Evolutionary conservation across 805 yeast genomes (phyloP).

Genomic region (Hanseniaspora meyeri): DNA sequence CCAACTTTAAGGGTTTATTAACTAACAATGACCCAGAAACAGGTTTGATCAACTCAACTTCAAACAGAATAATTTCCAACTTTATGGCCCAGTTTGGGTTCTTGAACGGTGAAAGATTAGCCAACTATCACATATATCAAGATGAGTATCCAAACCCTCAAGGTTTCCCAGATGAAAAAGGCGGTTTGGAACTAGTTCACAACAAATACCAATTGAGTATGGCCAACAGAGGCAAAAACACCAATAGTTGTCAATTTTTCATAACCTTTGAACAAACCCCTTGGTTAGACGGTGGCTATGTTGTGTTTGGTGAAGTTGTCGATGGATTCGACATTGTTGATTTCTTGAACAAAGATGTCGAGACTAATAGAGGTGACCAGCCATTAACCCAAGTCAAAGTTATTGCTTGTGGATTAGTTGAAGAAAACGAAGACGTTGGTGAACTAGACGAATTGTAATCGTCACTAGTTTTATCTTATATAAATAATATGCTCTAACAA

Average conservation of each 20-base stretch:
- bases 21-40: conserved; percentile 60
- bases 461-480: too few species aligned
- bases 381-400: conserved; percentile 33
- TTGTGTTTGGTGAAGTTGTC: conserved; percentile 88
- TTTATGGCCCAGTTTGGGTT: conserved; percentile 80
- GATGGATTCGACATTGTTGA: conserved; percentile 76
- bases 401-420: conserved; percentile 9
- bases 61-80: conserved; percentile 61
- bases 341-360: conserved; percentile 52
- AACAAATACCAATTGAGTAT: conserved; percentile 59
- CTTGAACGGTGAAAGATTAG: conserved; percentile 63
- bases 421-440: background rate
- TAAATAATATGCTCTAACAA: too few species aligned
- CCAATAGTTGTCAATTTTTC: conserved; percentile 91
- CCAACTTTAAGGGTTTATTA: conserved; percentile 72
- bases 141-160: conserved; percentile 35
- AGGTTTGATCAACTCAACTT: conserved; percentile 49
- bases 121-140: conserved; percentile 52
- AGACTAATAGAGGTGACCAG: conserved; percentile 56
- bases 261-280: conserved; percentile 71
- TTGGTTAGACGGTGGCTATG: conserved; percentile 92
- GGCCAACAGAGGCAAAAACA: conserved; percentile 70
- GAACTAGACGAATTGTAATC: conserved; percentile 12
- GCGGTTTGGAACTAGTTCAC: conserved; percentile 51
- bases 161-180: conserved; percentile 13